phyloP scores from a whole-genome alignment of 75 land plant species.

The Sequoiadendron giganteum region DNA sequence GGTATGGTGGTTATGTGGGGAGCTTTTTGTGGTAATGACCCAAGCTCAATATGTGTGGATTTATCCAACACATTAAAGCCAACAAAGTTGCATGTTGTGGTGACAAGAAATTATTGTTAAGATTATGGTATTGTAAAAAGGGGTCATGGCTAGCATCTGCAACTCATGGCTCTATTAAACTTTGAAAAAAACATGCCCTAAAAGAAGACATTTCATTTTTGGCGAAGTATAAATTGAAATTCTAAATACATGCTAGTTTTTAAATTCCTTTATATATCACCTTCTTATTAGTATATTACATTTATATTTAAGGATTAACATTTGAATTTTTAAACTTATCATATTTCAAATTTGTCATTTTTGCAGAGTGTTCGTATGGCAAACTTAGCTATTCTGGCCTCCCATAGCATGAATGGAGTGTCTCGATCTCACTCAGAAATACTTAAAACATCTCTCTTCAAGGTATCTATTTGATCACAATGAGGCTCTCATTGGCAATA shows the following conservation, averaged over 20 bases:
- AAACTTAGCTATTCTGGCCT: slow-evolving; percentile 56
- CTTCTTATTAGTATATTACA: neutral
- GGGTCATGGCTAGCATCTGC: neutral
- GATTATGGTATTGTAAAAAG: neutral
- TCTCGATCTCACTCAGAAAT: slow-evolving; percentile 47
- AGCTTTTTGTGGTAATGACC: no score
- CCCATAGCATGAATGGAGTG: slow-evolving; percentile 69
- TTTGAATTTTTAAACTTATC: neutral
- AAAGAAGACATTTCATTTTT: neutral
- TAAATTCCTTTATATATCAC: neutral
- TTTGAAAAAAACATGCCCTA: neutral
- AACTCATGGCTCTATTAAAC: neutral
- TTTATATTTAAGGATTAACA: neutral
- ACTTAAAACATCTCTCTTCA: slow-evolving; percentile 46
- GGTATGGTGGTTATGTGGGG: no score
- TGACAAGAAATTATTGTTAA: neutral
- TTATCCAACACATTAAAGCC: neutral
- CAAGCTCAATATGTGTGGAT: no score
- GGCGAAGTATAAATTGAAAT: neutral
- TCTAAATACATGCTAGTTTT: neutral
- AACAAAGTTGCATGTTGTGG: neutral
- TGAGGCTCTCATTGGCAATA: neutral
- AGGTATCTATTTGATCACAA: slow-evolving; percentile 35
- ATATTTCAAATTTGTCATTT: slow-evolving; percentile 5
- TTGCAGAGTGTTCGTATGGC: slow-evolving; percentile 69